Evolutionary conservation across 2,329 filamentous ascomycete species (phyloP).

Genomic region (Talaromyces sp.): DNA sequence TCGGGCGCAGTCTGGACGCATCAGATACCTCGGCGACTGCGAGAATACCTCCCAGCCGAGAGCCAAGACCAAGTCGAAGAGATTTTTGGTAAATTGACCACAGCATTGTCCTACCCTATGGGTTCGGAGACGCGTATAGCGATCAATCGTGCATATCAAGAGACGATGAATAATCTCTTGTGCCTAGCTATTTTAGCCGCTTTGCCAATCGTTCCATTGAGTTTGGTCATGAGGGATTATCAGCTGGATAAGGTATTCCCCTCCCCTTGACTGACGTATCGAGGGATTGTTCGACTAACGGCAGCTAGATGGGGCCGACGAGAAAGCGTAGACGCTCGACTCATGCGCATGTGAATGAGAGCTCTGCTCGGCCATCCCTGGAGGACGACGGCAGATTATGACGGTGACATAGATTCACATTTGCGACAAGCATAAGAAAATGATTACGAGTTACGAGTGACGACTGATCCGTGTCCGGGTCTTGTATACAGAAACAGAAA

Average conservation of each 20-base stretch:
- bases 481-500: background rate
- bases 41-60: constrained; percentile 49
- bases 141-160: constrained; percentile 63
- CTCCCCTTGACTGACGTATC: background rate
- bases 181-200: constrained; percentile 53
- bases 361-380: constrained; percentile 5
- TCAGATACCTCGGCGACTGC: constrained; percentile 53
- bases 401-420: background rate
- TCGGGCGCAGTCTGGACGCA: constrained; percentile 64
- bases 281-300: background rate
- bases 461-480: background rate
- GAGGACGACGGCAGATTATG: constrained; percentile 5
- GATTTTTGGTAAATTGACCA: constrained; percentile 53
- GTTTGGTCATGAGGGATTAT: constrained; percentile 57
- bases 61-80: constrained; percentile 38
- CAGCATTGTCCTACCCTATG: constrained; percentile 57
- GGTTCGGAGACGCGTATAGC: constrained; percentile 56
- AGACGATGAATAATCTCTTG: constrained; percentile 60
- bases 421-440: background rate
- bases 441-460: constrained; percentile 7
- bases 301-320: constrained; percentile 27
- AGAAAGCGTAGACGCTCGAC: constrained; percentile 18
- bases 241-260: constrained; percentile 50
- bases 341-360: background rate
- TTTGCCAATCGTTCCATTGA: constrained; percentile 56